phyloP scores from a whole-genome alignment of 768 basidiomycete genomes.

The Megacollybia marginata region DNA sequence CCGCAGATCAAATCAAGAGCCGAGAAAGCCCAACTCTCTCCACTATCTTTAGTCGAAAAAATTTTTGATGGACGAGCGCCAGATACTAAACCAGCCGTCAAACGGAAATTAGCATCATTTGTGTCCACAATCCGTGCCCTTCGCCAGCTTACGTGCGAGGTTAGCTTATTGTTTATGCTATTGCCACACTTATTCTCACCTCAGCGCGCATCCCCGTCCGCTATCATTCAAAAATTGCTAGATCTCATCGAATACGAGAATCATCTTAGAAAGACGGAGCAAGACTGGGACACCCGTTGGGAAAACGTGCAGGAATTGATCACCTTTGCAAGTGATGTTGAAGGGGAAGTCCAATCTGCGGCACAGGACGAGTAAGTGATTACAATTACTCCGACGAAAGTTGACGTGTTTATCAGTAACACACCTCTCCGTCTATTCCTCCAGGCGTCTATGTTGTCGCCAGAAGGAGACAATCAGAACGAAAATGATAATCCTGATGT shows the following conservation, averaged over 20 bases:
- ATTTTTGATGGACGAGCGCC: conserved; percentile 55
- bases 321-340: conserved; percentile 62
- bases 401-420: conserved; percentile 19
- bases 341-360: conserved; percentile 10
- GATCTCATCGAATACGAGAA: conserved; percentile 57
- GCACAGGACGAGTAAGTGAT: not conserved
- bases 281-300: conserved; percentile 73
- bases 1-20: conserved; percentile 45
- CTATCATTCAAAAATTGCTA: conserved; percentile 53
- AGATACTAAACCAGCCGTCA: conserved; percentile 61
- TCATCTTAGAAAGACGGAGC: conserved; percentile 60
- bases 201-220: conserved; percentile 54
- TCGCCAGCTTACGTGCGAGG: conserved; percentile 46
- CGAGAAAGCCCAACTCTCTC: conserved; percentile 40
- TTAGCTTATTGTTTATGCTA: conserved; percentile 15
- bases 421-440: conserved; percentile 67
- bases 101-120: conserved; percentile 55
- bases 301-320: conserved; percentile 85
- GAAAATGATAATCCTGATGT: conserved; percentile 37
- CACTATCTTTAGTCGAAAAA: conserved; percentile 51
- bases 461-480: conserved; percentile 62
- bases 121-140: conserved; percentile 48
- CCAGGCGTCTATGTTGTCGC: conserved; percentile 77
- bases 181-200: not conserved
- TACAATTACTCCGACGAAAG: not conserved